Evolutionary conservation across 352 stramenopile species (phyloP).

Genomic region (Globisporangium canariense): DNA sequence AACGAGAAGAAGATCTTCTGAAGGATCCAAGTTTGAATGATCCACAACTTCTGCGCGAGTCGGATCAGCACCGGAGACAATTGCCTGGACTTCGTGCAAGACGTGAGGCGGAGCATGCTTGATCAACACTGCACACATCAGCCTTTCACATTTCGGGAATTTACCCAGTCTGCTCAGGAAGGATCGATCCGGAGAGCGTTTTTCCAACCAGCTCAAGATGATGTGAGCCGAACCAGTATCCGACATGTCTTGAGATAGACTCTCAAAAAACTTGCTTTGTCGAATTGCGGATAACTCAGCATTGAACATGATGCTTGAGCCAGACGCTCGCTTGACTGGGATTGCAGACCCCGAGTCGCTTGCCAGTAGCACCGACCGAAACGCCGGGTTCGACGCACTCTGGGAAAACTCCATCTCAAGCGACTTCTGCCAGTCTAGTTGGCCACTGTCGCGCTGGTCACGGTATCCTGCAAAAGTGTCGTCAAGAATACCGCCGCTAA

Average conservation of each 20-base stretch:
- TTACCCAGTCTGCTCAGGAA: conserved; percentile 74
- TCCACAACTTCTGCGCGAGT: conserved; percentile 26
- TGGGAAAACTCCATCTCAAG: conserved; percentile 15
- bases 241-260: conserved; percentile 58
- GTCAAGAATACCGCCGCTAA: conserved; percentile 61
- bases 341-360: background rate
- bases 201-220: conserved; percentile 76
- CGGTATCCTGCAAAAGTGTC: conserved; percentile 3
- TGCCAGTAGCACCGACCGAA: conserved; percentile 4
- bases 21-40: conserved; percentile 59
- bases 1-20: conserved; percentile 62
- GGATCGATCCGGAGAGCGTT: conserved; percentile 64
- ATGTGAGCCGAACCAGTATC: conserved; percentile 49
- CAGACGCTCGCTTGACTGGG: conserved; percentile 1
- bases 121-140: conserved; percentile 70
- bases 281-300: conserved; percentile 24
- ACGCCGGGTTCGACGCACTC: conserved; percentile 13
- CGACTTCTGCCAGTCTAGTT: conserved; percentile 13
- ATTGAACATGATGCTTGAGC: background rate
- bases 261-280: conserved; percentile 49
- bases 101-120: conserved; percentile 78
- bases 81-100: conserved; percentile 73
- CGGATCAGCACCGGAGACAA: conserved; percentile 44
- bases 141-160: conserved; percentile 68
- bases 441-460: conserved; percentile 2